These are phyloP conservation scores for Tulasnella sp. DNA, from an alignment of 768 basidiomycete genomes.

Conservation along the genomic window DNA sequence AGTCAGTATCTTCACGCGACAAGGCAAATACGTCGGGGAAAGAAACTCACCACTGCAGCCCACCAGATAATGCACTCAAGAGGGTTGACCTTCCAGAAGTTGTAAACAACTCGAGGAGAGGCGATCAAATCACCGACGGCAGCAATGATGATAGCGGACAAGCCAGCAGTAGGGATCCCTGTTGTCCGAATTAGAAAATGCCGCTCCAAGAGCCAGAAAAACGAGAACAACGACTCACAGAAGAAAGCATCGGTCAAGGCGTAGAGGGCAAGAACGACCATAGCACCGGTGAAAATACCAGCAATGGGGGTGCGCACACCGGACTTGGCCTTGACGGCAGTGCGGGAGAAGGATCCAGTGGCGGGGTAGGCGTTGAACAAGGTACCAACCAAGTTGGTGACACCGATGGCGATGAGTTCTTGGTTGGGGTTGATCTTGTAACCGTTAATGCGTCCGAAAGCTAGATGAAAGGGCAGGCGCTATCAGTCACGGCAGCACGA, in stretches of 20 bases:
- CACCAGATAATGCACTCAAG: conserved; percentile 85
- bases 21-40: neutral
- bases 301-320: conserved; percentile 95
- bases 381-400: conserved; percentile 75
- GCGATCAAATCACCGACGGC: conserved; percentile 59
- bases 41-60: conserved; percentile 54
- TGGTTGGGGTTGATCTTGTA: conserved; percentile 63
- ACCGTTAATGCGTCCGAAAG: conserved; percentile 88
- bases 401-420: conserved; percentile 89
- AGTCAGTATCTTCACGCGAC: neutral
- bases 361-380: conserved; percentile 90
- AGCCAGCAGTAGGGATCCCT: conserved; percentile 37
- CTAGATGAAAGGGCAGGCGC: conserved; percentile 37
- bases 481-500: neutral
- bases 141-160: conserved; percentile 86
- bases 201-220: conserved; percentile 31
- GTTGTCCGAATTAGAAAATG: conserved; percentile 20
- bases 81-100: conserved; percentile 90
- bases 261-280: conserved; percentile 90
- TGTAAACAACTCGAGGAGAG: conserved; percentile 69
- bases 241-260: conserved; percentile 88
- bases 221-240: conserved; percentile 64
- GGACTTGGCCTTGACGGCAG: conserved; percentile 90
- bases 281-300: conserved; percentile 73
- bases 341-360: conserved; percentile 97